Base-by-base conservation (phyloP, 2,329 filamentous ascomycete genomes). In the Cadophora malorum region DNA sequence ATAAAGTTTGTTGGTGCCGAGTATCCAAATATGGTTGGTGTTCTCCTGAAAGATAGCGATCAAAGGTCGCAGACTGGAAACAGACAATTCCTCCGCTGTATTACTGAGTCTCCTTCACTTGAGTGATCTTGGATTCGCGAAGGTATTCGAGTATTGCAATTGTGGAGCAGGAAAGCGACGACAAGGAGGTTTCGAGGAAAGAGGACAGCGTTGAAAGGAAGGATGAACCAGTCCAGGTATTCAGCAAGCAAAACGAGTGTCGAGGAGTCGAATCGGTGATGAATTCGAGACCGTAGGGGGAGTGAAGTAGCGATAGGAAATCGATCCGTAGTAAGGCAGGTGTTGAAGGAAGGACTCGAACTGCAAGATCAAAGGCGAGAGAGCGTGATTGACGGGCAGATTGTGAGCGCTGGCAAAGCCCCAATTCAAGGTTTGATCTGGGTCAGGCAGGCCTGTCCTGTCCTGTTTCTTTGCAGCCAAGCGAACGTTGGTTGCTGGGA, bases 391-490 rank as follows among this genome's bases (percentile, higher is more conserved):
- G n/a, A 21, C 19, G 1, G n/a, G 45, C 55, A 41, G 35, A 16
- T 14, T 41, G 35, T 8, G 45, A 45, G 35, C 35, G 33, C 35
- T 25, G 33, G 56, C 56, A 59, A 41, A 59, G 56, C 12, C n/a
- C 33, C 56, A 59, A 45, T 59, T 59, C 56, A 45, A 59, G 56
- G n/a, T 41, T 59, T 59, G 56, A 59, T 45, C 52, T 55, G 52
- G 52, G 52, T 55, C 23, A 8, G 25, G 52, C 28, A 33, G 52
- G 52, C 52, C 25, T 58, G 55, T 21, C 41, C 41, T 45, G 16
- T 45, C 41, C 41, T 45, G 41, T 45, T 45, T 58, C 56, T 45
- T 58, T 45, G 35, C 21, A 35, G 56, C 56, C 56, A 59, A 59
- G 56, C 35, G 21, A 28, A 45, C n/a, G 35, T 59, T 45, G 52